Conservation (phyloP, 2,329 filamentous ascomycete species). For the Chrysosphaeria jannelii region DNA sequence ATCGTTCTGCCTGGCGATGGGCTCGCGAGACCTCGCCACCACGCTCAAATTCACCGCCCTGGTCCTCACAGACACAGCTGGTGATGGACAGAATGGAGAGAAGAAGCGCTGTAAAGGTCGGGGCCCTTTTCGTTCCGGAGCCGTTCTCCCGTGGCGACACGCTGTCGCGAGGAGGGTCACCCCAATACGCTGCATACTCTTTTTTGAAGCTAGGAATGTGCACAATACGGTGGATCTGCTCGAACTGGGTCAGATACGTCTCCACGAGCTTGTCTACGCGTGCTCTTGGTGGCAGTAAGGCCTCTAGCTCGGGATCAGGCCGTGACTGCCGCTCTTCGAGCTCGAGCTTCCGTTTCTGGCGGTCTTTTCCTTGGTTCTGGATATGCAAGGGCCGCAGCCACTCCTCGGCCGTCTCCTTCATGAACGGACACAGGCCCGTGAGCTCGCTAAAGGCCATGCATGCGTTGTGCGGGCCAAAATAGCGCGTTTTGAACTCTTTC, state of each 20-base stretch:
- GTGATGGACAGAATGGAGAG: conserved; percentile 30
- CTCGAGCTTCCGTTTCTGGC: conserved; percentile 19
- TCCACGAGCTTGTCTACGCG: conserved; percentile 9
- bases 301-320: conserved; percentile 18
- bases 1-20: conserved; percentile 22
- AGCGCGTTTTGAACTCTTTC: conserved; percentile 27
- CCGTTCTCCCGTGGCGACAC: too few relatives aligned
- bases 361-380: conserved; percentile 24
- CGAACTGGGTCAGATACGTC: conserved; percentile 11
- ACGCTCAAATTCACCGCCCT: conserved; percentile 21
- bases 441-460: conserved; percentile 28
- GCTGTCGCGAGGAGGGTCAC: too few relatives aligned
- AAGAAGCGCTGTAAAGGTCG: conserved; percentile 24
- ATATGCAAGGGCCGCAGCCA: conserved; percentile 27
- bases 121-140: conserved; percentile 14
- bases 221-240: conserved; percentile 16
- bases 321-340: conserved; percentile 18
- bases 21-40: conserved; percentile 26
- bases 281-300: conserved; percentile 11
- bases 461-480: conserved; percentile 28
- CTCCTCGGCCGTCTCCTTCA: conserved; percentile 30
- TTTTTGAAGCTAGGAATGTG: conserved; percentile 26
- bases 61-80: conserved; percentile 22
- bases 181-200: conserved; percentile 25
- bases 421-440: conserved; percentile 25